phyloP scores from a whole-genome alignment of 306 rosid species.

The Quercus aquifolioides region DNA sequence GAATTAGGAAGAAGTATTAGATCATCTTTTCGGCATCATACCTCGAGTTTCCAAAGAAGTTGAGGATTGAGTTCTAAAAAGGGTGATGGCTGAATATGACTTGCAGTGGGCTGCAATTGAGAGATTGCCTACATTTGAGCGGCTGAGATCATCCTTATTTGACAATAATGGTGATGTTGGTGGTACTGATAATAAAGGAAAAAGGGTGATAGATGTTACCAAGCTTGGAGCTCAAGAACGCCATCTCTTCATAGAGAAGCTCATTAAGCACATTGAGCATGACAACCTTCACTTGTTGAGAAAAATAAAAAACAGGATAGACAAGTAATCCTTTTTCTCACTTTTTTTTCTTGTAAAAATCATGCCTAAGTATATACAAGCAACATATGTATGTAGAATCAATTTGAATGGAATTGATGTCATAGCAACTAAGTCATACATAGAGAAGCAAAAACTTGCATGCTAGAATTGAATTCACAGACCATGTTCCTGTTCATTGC shows the following conservation, averaged over 20 bases:
- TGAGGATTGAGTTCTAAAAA: not conserved
- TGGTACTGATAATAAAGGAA: slow-evolving; percentile 15
- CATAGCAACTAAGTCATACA: no score
- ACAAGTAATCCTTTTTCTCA: slow-evolving; percentile 25
- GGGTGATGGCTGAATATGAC: slow-evolving; percentile 19
- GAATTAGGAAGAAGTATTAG: slow-evolving; percentile 36
- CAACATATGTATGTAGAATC: no score
- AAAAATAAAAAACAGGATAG: slow-evolving; percentile 34
- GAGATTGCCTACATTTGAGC: slow-evolving; percentile 37
- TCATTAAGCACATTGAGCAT: slow-evolving; percentile 43
- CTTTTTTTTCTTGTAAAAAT: not conserved
- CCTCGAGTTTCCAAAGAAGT: slow-evolving; percentile 22
- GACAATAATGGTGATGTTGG: not conserved
- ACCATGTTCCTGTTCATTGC: no score
- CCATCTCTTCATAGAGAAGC: slow-evolving; percentile 35
- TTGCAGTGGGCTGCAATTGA: slow-evolving; percentile 37
- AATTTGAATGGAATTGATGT: no score
- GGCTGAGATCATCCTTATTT: slow-evolving; percentile 38
- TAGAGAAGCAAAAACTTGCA: no score
- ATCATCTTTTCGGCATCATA: slow-evolving; percentile 24
- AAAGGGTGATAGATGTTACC: slow-evolving; percentile 37
- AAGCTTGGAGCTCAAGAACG: slow-evolving; percentile 44
- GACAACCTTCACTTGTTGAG: slow-evolving; percentile 44
- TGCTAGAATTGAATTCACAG: no score
- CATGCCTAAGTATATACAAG: no score